Evolutionary conservation across 2,329 filamentous ascomycete genomes (phyloP), one percentile per base, ranked within the genome.

Genomic region (Penicillium aurantiogriseum): DNA sequence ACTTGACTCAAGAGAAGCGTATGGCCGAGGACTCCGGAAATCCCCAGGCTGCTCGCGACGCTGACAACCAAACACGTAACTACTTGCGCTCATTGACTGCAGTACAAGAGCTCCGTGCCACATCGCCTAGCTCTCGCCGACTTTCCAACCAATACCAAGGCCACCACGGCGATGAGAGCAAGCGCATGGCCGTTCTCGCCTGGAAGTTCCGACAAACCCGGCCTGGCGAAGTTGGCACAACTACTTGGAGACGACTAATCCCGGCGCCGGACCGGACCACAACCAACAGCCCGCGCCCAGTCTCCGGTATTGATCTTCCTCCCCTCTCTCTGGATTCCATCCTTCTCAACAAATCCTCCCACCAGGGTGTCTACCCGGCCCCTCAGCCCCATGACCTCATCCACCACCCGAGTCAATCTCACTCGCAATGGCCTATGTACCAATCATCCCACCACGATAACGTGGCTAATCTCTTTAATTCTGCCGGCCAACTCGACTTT

Each of bases 131-230:
- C 54, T 64, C 67, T 31, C 67, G 65, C 6, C 65, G 69, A 9
- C 56, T 70, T 11, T 67, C 71, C 1, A 69, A 63, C 40, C 66
- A 67, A 33, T 70, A 68, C 54, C 60, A 63, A 36, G 54, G 59
- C 10, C 63, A 66, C n/a, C 47, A 65, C 2, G 61, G 58, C 13
- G 67, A 68, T 19, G 67, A 73, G 44, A 69, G 70, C 42, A 73
- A 75, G 60, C 68, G 74, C 27, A 74, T 79, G 68, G 76, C 76
- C 2, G 71, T 80, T 44, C 58, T 80, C 15, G 69, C 78, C 19
- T 80, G 78, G 78, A 77, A 75, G 51, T 80, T 80, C 64, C 74
- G 74, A 7, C 73, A 78, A 61, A 76, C 76, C n/a, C 65, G 69
- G 7, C 66, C 69, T 17, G 69, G 69, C 7, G 71, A 77, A 55